Conservation (phyloP, 257 asterid genomes). For the Mentha longifolia region DNA sequence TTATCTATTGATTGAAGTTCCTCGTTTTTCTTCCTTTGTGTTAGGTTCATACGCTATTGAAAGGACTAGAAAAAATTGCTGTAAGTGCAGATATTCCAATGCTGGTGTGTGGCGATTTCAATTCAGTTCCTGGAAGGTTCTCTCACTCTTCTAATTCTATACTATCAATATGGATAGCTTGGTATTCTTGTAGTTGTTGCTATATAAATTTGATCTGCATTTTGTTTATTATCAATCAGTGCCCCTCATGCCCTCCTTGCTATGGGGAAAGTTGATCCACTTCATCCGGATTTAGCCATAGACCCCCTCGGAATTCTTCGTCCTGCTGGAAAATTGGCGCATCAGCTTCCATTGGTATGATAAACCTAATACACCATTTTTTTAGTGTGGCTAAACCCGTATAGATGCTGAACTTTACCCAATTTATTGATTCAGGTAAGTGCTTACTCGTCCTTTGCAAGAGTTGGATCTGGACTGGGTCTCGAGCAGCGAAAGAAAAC, state of each 20-base stretch:
- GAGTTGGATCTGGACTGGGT: constrained; percentile 69
- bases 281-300: constrained; percentile 75
- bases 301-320: constrained; percentile 94
- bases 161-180: constrained; percentile 14
- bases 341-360: constrained; percentile 88
- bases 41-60: constrained; percentile 89
- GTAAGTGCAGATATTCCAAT: constrained; percentile 93
- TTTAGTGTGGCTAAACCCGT: neutral
- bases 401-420: neutral
- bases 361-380: constrained; percentile 10
- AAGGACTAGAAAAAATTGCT: constrained; percentile 97
- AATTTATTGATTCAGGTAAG: constrained; percentile 66
- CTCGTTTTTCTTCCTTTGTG: constrained; percentile 30
- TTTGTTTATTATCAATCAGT: constrained; percentile 48
- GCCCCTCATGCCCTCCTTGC: constrained; percentile 98
- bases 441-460: constrained; percentile 96
- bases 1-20: constrained; percentile 7
- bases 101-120: constrained; percentile 98
- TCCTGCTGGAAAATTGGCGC: constrained; percentile 68
- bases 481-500: constrained; percentile 85
- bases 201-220: neutral
- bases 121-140: constrained; percentile 92
- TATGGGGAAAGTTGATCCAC: constrained; percentile 92
- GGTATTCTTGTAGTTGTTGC: constrained; percentile 3
- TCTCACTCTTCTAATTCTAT: constrained; percentile 15